Evolutionary conservation across 192 early-diverging fungal species (phyloP).

Genomic region (Coemansia sp.): DNA sequence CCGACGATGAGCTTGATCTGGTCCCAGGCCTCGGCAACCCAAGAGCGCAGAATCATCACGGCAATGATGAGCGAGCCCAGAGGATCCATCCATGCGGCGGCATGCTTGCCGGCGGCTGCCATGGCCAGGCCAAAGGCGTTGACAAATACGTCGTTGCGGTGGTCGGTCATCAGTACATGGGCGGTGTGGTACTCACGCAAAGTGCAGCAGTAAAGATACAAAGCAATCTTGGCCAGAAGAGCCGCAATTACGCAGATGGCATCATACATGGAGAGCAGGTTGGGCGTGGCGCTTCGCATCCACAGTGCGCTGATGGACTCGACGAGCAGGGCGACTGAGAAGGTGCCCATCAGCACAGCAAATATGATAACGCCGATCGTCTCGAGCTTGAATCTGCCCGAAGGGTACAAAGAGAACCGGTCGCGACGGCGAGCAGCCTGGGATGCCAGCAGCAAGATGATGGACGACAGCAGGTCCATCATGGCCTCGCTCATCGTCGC

Average conservation of each 20-base stretch:
- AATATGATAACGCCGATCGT: slow-evolving; percentile 79
- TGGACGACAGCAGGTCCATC: slow-evolving; percentile 73
- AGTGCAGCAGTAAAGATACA: slow-evolving; percentile 68
- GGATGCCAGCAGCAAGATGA: slow-evolving; percentile 62
- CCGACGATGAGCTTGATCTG: slow-evolving; percentile 77
- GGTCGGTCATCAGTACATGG: slow-evolving; percentile 64
- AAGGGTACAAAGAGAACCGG: slow-evolving; percentile 69
- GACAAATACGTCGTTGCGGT: slow-evolving; percentile 72
- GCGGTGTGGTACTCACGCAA: slow-evolving; percentile 59
- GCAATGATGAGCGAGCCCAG: slow-evolving; percentile 67
- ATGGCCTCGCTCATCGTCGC: slow-evolving; percentile 78
- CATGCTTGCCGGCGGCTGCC: slow-evolving; percentile 58
- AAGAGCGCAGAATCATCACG: slow-evolving; percentile 65
- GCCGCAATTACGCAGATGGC: slow-evolving; percentile 57
- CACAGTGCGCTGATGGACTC: slow-evolving; percentile 64
- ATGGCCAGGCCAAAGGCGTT: slow-evolving; percentile 70
- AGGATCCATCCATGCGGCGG: slow-evolving; percentile 70
- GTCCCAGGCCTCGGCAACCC: slow-evolving; percentile 65
- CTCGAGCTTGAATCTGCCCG: slow-evolving; percentile 73
- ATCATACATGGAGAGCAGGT: slow-evolving; percentile 49
- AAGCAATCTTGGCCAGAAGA: slow-evolving; percentile 58
- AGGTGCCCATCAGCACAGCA: slow-evolving; percentile 70
- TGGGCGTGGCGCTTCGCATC: slow-evolving; percentile 37
- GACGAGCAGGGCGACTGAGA: slow-evolving; percentile 67
- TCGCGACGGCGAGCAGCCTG: slow-evolving; percentile 56